A percentile compares a stretch with the other conserved stretches of the same genome.
These are phyloP conservation scores for Wickerhamomyces pijperi DNA, from an alignment of 805 yeast species.

Conservation along the genomic window DNA sequence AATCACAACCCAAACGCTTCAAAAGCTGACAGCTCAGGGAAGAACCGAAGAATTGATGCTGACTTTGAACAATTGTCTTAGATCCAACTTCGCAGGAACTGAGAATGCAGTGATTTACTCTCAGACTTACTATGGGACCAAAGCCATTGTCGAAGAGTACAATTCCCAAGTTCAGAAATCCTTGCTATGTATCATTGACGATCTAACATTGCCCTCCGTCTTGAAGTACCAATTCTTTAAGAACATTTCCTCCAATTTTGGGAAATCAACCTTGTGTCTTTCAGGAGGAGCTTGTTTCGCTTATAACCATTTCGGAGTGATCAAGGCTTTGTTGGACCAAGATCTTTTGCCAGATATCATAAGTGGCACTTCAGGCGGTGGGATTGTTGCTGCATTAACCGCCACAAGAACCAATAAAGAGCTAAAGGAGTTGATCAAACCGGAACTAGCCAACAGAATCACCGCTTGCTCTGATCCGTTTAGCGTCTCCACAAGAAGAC, in stretches of 20 bases:
- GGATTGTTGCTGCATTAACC: conserved; percentile 61
- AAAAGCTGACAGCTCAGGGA: conserved; percentile 18
- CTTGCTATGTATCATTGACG: conserved; percentile 30
- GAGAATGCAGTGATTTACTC: conserved; percentile 64
- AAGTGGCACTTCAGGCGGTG: conserved; percentile 79
- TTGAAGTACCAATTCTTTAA: conserved; percentile 44
- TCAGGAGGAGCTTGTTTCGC: conserved; percentile 79
- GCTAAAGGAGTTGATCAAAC: conserved; percentile 37
- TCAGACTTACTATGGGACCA: conserved; percentile 69
- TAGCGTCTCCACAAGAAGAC: conserved; percentile 48
- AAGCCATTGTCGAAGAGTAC: conserved; percentile 43
- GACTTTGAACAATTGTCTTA: conserved; percentile 54
- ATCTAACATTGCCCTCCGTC: conserved; percentile 24
- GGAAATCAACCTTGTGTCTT: conserved; percentile 59
- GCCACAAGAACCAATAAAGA: conserved; percentile 65
- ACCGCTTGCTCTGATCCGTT: conserved; percentile 62
- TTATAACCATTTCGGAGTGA: conserved; percentile 66
- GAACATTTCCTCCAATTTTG: conserved; percentile 51
- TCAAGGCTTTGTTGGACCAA: conserved; percentile 58
- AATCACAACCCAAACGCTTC: conserved; percentile 33
- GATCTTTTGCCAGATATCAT: conserved; percentile 57
- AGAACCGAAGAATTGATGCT: conserved; percentile 34
- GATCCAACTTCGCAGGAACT: conserved; percentile 68
- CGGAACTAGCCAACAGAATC: conserved; percentile 49
- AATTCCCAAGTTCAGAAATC: conserved; percentile 39